These are phyloP conservation scores for Psophocarpus tetragonolobus DNA, from an alignment of 306 rosid species.

Conservation along the genomic window DNA sequence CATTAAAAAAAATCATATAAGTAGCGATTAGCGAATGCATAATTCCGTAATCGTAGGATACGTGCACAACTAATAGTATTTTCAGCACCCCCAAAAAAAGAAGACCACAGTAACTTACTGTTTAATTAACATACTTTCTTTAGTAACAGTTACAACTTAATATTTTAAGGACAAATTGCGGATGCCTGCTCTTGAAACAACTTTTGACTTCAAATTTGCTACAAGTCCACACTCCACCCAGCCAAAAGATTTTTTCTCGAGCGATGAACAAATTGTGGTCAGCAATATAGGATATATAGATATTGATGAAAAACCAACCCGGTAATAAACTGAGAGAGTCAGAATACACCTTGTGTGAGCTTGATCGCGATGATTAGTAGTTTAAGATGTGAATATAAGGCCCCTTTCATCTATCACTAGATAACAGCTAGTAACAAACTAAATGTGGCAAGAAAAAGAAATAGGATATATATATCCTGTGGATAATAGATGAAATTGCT, in stretches of 20 bases:
- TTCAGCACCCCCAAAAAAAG: neutral
- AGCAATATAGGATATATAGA: neutral
- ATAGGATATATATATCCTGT: neutral
- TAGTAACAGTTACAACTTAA: neutral
- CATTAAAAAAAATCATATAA: constrained; percentile 2
- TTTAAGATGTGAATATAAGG: neutral
- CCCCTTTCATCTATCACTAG: neutral
- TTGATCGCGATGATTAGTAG: neutral
- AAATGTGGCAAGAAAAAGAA: neutral
- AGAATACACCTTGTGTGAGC: neutral
- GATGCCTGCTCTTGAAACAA: neutral
- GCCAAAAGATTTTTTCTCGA: neutral
- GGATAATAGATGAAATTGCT: neutral
- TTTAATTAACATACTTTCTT: neutral
- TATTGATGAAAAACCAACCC: neutral
- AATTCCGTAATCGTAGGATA: neutral
- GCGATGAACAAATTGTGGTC: neutral
- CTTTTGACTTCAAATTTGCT: neutral
- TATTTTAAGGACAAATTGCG: neutral
- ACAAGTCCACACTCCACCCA: neutral
- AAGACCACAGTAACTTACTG: neutral
- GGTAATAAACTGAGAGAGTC: neutral
- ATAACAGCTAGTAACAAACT: neutral
- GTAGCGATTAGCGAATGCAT: neutral
- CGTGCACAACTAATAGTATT: neutral